Percentiles rank a stretch among this genome's conserved stretches.
Conservation (phyloP, 148 eudicot genomes). For the Arctostaphylos glauca region DNA sequence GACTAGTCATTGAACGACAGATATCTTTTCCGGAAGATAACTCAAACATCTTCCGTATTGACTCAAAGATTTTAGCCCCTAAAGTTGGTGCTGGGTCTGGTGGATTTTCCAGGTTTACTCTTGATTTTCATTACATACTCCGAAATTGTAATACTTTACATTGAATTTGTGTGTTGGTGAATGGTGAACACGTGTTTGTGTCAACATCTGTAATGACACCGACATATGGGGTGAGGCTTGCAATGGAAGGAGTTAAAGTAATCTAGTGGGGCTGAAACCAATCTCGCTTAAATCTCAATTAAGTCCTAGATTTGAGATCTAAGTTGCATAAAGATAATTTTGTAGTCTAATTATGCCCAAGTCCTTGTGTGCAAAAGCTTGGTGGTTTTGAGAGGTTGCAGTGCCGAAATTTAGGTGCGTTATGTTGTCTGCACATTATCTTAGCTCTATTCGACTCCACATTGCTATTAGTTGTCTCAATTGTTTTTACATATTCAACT, state of each 20-base stretch:
- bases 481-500: not conserved
- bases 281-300: not conserved
- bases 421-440: not conserved
- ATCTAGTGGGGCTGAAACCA: not conserved
- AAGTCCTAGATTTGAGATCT: not conserved
- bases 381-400: not conserved
- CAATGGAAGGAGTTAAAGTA: not conserved
- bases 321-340: not conserved
- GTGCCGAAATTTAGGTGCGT: not conserved
- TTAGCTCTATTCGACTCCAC: not conserved
- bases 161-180: not conserved
- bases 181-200: not conserved
- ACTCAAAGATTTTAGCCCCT: slow-evolving; percentile 74
- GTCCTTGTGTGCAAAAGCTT: not conserved
- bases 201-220: not conserved
- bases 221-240: not conserved
- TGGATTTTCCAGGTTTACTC: slow-evolving; percentile 84
- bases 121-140: not conserved
- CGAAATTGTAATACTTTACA: not conserved
- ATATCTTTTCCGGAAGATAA: slow-evolving; percentile 53
- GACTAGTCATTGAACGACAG: slow-evolving; percentile 56
- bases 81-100: slow-evolving; percentile 98
- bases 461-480: not conserved
- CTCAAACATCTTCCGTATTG: slow-evolving; percentile 47
- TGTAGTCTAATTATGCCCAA: not conserved